Conservation (phyloP, 176 grass and related monocot species). For the Aegilops speltoides region DNA sequence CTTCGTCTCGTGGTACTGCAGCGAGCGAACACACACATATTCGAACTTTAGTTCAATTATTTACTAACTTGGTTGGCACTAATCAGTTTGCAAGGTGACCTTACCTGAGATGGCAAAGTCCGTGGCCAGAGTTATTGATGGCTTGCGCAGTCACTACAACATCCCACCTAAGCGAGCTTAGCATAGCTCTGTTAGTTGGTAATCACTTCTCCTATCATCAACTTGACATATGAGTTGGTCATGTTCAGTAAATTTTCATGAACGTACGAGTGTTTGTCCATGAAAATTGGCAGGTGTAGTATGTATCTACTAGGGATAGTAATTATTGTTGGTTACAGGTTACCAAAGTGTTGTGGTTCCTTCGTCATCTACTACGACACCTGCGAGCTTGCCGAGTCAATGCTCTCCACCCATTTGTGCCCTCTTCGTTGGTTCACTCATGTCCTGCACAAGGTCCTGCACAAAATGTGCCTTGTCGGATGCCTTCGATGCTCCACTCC, state of each 20-base stretch:
- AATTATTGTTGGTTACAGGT: not conserved
- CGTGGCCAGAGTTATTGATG: conserved; percentile 35
- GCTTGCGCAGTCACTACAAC: conserved; percentile 47
- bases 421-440: conserved; percentile 65
- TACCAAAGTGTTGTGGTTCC: conserved; percentile 10
- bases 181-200: conserved; percentile 1
- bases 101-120: conserved; percentile 39
- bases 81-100: conserved; percentile 49
- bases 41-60: conserved; percentile 22
- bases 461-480: conserved; percentile 13
- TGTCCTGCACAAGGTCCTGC: not conserved
- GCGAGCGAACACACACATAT: not conserved
- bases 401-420: conserved; percentile 42
- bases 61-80: not conserved
- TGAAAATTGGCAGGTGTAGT: not conserved
- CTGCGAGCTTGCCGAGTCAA: conserved; percentile 78
- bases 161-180: conserved; percentile 34
- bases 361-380: conserved; percentile 91
- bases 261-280: not conserved
- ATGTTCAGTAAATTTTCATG: too few relatives aligned
- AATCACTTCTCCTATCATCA: not conserved
- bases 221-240: too few relatives aligned
- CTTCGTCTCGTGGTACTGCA: conserved; percentile 52
- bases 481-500: not conserved
- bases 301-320: too few relatives aligned